These are phyloP conservation scores for Achaetomium macrosporum DNA, from an alignment of 2,329 filamentous ascomycete species.

Conservation along the genomic window DNA sequence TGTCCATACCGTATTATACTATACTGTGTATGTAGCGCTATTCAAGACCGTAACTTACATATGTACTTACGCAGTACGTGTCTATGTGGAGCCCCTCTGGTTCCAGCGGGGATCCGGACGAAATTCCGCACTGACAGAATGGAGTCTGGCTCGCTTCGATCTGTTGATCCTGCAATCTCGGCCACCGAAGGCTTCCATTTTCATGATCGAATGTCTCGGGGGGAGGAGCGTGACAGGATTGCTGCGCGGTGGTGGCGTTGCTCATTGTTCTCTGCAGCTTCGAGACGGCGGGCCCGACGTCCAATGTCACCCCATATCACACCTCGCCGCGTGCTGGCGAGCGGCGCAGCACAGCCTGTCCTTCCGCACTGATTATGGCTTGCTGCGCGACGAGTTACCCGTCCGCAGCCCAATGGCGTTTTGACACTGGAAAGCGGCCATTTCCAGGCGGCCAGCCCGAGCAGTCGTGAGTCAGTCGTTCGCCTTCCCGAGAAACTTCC, in stretches of 20 bases:
- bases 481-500: neutral
- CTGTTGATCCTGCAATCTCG: constrained; percentile 7
- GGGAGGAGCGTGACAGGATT: neutral
- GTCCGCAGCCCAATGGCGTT: too few species aligned
- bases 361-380: too few species aligned
- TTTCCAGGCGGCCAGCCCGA: too few species aligned
- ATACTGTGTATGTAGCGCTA: too few species aligned
- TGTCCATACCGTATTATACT: too few species aligned
- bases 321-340: neutral
- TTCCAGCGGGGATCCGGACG: too few species aligned
- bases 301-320: neutral
- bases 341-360: neutral
- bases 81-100: too few species aligned
- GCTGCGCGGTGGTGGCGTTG: neutral
- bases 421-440: too few species aligned
- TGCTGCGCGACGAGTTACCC: too few species aligned
- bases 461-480: neutral
- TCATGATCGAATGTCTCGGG: neutral
- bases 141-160: neutral
- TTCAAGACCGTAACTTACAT: too few species aligned
- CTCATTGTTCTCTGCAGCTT: neutral
- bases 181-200: neutral
- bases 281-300: neutral
- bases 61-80: too few species aligned
- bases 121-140: too few species aligned